Conservation (phyloP, 1,139 yeast species). For the Oligophagozyma castellii region DNA sequence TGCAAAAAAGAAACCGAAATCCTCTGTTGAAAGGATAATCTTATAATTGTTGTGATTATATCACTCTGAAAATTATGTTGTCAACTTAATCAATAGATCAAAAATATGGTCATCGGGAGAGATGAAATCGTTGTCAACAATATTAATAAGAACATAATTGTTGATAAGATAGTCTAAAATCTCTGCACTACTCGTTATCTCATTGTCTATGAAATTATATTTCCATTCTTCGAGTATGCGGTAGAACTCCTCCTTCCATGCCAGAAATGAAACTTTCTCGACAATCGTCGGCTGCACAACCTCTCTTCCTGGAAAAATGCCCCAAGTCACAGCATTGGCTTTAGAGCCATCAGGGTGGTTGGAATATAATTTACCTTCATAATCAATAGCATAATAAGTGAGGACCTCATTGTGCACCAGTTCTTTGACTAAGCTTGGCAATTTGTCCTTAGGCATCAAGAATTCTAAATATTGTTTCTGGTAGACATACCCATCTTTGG, state of each 20-base stretch:
- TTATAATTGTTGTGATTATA: no score
- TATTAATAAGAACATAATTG: constrained; percentile 64
- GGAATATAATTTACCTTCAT: constrained; percentile 35
- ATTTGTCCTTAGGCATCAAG: constrained; percentile 46
- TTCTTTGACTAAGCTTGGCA: constrained; percentile 26
- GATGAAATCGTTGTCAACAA: constrained; percentile 78
- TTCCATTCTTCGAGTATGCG: constrained; percentile 76
- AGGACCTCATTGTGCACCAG: constrained; percentile 34
- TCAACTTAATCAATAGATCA: no score
- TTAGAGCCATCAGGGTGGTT: constrained; percentile 60
- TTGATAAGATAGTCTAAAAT: constrained; percentile 41
- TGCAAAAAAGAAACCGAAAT: no score
- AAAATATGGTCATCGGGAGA: constrained; percentile 26
- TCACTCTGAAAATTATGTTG: no score
- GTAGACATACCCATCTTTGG: constrained; percentile 78
- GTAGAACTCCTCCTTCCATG: constrained; percentile 96
- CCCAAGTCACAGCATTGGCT: constrained; percentile 97
- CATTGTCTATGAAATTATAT: constrained; percentile 33
- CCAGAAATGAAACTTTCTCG: constrained; percentile 75
- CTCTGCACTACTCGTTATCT: constrained; percentile 20
- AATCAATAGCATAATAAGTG: constrained; percentile 71
- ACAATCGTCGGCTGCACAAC: constrained; percentile 86
- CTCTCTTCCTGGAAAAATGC: constrained; percentile 86
- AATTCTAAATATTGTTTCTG: constrained; percentile 89
- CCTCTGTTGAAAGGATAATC: no score